Evolutionary conservation across 495 filamentous ascomycete genomes (phyloP), one percentile per base, ranked within the genome.

Genomic region (Hypomontagnella monticulosa): DNA sequence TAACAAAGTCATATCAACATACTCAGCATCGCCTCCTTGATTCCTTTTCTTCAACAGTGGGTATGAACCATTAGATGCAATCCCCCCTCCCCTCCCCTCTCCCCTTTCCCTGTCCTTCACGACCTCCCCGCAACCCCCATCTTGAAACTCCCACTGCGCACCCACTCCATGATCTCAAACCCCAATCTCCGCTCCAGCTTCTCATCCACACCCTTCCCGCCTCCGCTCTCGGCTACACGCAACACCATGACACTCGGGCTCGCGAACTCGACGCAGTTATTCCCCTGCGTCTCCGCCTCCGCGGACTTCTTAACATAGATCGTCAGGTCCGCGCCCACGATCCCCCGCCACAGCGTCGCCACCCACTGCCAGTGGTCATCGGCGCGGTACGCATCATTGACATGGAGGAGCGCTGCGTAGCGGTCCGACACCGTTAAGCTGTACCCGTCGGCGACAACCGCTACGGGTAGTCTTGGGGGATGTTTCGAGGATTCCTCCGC

Each of bases 361-460:
- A 94, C 92, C 95, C 95, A 97, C 76, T 97, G 93, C 95, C 95
- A 99, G 73, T 99, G 95, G 70, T 99, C 93, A 27, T 91, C 80
- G 0, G 91, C 88, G 1, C 85, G 84, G 72, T 96, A 97, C 2
- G 85, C 80, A 66, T 97, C 93, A 9, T 80, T 77, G 47, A 96
- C 90, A 6, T 89, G 89, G 9, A 93, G 85, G 12, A 81, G 78
- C 49, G 82, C 84, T 0, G 93, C 89, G 67, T 89, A 94, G 32
- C 81, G 75, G 70, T 97, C 91, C 4, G 89, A 88, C 0, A 86
- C 85, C 1, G 88, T 91, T 11, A 98, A 85, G 58, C 90, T 87
- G 73, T 89, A 97, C 12, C 87, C 86, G 2, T 65, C 48, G 0
- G 91, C 86, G 0, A 96, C 76, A 5, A 97, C 74, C 3, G 92